Base-by-base conservation (phyloP, 1,284 basidiomycete genomes). In the Ustilago tritici region DNA sequence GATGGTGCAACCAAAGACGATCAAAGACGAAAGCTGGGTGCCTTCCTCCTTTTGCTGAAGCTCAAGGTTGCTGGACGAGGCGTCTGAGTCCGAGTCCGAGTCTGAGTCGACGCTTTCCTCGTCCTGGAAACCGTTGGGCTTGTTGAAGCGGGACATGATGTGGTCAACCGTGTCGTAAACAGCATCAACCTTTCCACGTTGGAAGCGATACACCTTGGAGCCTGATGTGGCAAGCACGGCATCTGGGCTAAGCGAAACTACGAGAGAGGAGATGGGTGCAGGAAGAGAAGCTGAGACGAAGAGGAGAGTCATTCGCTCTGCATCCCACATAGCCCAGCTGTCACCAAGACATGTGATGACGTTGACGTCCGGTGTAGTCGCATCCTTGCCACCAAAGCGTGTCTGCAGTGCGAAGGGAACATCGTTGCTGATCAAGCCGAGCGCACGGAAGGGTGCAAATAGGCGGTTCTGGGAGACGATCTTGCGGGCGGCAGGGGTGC, bases 321-420 rank as follows among this genome's bases (percentile, higher is more conserved):
- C 95, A 83, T 98, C 95, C 96, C 96, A 99, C 87, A 98, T 89
- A 23, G 94, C 93, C 96, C 96, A 99, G 79, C 93, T 92, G 73
- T 89, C 91, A 15, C 96, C 96, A 6, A 98, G 87, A 81, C 93
- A 95, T 14, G 95, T 97, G 49, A 98, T 88, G 56, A 99, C 89
- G 53, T 93, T 92, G 60, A 84, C 78, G 46, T 85, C 83, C 1
- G 85, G 78, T 23, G 71, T 76, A 0, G 92, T 91, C 9, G 93
- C 91, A 38, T 94, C 94, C 86, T 95, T 96, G 83, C 92, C 90
- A 3, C 93, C 92, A 71, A 94, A 91, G 1, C 93, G 91, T 10
- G 79, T 77, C 88, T 96, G 94, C 64, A 98, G 87, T 7, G 92
- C 91, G 84, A 97, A 95, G 11, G 96, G 95, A 15, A 97, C 90